Conservation (phyloP, 306 rosid genomes). For the Cicer judaicum region DNA sequence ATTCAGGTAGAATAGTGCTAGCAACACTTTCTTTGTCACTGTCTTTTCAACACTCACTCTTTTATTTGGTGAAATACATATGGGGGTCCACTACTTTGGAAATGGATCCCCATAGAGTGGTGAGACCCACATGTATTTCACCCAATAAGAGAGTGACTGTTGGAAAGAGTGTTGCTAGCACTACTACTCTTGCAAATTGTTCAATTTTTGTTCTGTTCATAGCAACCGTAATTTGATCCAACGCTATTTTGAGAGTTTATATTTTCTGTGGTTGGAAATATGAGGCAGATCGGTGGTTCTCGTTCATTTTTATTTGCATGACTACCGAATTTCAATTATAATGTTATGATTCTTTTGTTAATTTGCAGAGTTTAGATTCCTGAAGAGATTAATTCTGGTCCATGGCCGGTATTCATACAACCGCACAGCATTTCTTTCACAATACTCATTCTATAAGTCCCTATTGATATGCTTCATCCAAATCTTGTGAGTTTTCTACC, state of each 20-base stretch:
- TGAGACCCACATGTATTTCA: too few relatives aligned
- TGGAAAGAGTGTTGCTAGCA: too few relatives aligned
- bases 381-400: conserved; percentile 90
- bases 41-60: too few relatives aligned
- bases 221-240: conserved; percentile 38
- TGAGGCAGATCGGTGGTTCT: conserved; percentile 33
- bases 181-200: too few relatives aligned
- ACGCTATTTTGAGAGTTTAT: conserved; percentile 11
- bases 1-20: background rate
- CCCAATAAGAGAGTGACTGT: too few relatives aligned
- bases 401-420: conserved; percentile 99
- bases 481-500: conserved; percentile 77
- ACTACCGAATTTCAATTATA: conserved; percentile 37
- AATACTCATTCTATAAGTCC: conserved; percentile 97
- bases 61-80: too few relatives aligned
- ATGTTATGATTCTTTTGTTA: conserved; percentile 42
- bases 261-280: conserved; percentile 27
- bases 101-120: too few relatives aligned
- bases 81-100: too few relatives aligned
- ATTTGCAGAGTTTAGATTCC: conserved; percentile 90
- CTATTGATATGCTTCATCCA: conserved; percentile 93
- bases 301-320: conserved; percentile 31
- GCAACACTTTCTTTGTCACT: too few relatives aligned
- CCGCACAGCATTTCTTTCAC: conserved; percentile 95
- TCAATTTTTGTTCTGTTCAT: too few relatives aligned